Percentiles rank a stretch among this genome's conserved stretches.
These are phyloP conservation scores for Perkinsus chesapeaki DNA, from an alignment of 169 alveolate genomes.

Conservation along the genomic window DNA sequence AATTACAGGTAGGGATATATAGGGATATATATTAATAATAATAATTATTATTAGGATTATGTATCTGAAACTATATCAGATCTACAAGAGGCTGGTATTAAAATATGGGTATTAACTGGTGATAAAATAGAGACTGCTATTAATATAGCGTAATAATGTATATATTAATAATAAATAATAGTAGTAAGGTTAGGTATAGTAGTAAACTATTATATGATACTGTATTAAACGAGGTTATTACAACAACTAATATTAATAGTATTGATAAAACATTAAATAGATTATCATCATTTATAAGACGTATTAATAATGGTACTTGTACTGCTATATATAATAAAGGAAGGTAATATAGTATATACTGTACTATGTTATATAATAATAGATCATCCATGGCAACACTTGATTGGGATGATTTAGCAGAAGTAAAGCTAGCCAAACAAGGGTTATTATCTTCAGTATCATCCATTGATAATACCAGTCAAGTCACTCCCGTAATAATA, in stretches of 20 bases:
- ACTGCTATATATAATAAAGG: too few species aligned
- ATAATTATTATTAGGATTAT: conserved; percentile 73
- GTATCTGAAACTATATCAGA: conserved; percentile 86
- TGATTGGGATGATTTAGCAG: background rate
- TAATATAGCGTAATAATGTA: conserved; percentile 48
- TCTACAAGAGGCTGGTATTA: conserved; percentile 84
- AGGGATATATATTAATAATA: conserved; percentile 51
- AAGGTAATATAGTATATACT: too few species aligned
- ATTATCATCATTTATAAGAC: background rate
- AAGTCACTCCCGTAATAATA: too few species aligned
- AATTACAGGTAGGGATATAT: conserved; percentile 77
- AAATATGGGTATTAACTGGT: conserved; percentile 94
- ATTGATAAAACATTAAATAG: background rate
- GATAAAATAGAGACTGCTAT: conserved; percentile 93
- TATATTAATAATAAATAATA: too few species aligned
- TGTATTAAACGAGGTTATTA: background rate
- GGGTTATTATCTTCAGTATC: background rate
- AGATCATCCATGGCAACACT: background rate
- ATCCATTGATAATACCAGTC: background rate
- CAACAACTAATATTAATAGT: background rate
- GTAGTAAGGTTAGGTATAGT: background rate
- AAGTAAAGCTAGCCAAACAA: background rate
- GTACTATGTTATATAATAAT: too few species aligned
- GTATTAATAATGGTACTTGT: too few species aligned
- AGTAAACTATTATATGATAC: background rate